A percentile compares a stretch with the other conserved stretches of the same genome.
Evolutionary conservation across 1,284 basidiomycete genomes (phyloP).

Genomic region (Vanrija sp.): DNA sequence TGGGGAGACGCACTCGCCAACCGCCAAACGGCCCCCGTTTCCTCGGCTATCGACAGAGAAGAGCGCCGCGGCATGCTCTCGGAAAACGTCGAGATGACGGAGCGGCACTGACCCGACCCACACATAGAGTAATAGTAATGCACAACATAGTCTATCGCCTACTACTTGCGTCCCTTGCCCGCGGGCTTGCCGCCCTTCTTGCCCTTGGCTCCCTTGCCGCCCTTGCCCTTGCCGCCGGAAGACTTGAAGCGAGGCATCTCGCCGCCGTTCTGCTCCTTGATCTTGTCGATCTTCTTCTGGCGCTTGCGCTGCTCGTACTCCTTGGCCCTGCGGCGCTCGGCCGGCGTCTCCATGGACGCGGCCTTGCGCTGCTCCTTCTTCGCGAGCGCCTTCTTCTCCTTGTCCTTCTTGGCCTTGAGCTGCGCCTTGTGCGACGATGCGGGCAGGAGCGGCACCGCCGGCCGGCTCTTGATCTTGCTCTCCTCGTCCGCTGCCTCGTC

Average conservation of each 20-base stretch:
- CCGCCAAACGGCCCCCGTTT: not conserved
- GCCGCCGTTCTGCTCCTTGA: constrained; percentile 23
- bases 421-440: constrained; percentile 38
- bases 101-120: constrained; percentile 1
- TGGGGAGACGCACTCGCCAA: not conserved
- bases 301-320: constrained; percentile 42
- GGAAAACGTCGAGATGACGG: constrained; percentile 35
- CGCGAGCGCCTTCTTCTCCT: constrained; percentile 5
- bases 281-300: constrained; percentile 42
- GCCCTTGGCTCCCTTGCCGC: constrained; percentile 12
- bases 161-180: not conserved
- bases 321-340: constrained; percentile 39
- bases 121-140: constrained; percentile 4
- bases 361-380: constrained; percentile 21
- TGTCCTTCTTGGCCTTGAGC: constrained; percentile 24
- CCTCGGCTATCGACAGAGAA: constrained; percentile 2
- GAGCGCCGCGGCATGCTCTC: constrained; percentile 23
- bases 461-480: constrained; percentile 5
- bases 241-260: not conserved
- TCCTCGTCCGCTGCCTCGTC: constrained; percentile 2
- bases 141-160: constrained; percentile 4
- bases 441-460: constrained; percentile 32
- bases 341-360: constrained; percentile 43
- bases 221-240: constrained; percentile 17
- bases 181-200: constrained; percentile 18